Base-by-base conservation (phyloP, 1,284 basidiomycete genomes). In the Ustilago xerochloae region DNA sequence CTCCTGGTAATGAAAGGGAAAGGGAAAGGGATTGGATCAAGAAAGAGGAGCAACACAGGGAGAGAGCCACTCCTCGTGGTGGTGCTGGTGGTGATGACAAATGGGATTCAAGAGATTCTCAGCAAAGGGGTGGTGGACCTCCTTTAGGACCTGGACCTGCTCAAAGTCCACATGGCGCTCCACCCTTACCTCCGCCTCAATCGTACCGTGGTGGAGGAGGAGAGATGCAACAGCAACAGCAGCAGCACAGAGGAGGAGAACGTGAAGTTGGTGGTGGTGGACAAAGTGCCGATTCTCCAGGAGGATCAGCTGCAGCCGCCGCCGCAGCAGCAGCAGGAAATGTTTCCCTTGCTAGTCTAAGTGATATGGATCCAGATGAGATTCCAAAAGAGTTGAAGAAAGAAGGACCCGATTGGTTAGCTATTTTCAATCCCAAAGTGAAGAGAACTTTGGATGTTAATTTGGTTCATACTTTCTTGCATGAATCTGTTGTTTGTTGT, bases 351-450 rank as follows among this genome's bases (percentile, higher is more conserved):
- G 77, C 79, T 2, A 75, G 65, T 55, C 58, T 79, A 30, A 75
- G 74, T 64, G 80, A 81, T 47, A 58, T 78, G 70, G 80, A 81
- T 29, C 79, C 80, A 13, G 79, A 80, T 49, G 80, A 80, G 41
- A 86, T 88, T 18, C 86, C 87, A 20, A 84, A 86, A 48, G 88
- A 88, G 48, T 80, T 88, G 56, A 89, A 88, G 78, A 93, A 92
- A 85, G 92, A 94, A 84, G 95, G 94, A 0, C 87, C 87, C 35
- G 97, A 98, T 85, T 99, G 96, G 96, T 92, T 95, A 80, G 94
- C 93, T 18, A 89, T 97, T 54, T 97, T 94, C 87, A 97, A 94
- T 84, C 91, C 92, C 15, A 91, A 92, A 79, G 89, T 87, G 22
- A 92, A 93, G 86, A 88, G 91, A 50, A 88, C 89, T 63, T 86